These are phyloP conservation scores for Butyriboletus appendiculatus DNA, from an alignment of 1,284 basidiomycete genomes.

Conservation along the genomic window DNA sequence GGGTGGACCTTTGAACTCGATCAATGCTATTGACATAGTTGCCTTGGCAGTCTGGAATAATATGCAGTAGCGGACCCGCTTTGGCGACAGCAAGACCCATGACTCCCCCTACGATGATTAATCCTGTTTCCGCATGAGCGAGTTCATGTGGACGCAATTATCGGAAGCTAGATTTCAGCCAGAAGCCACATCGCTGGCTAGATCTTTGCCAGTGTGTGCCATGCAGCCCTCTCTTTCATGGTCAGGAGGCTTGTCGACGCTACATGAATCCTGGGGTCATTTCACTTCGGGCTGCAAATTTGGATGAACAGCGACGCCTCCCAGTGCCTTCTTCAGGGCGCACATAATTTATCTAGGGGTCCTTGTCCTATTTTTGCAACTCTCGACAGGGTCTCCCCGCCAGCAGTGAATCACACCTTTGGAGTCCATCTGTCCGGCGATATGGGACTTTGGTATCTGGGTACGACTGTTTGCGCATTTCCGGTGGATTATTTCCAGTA, in stretches of 20 bases:
- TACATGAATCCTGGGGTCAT: background rate
- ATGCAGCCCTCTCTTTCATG: background rate
- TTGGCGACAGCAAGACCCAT: background rate
- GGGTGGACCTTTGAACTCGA: background rate
- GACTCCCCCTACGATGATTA: background rate
- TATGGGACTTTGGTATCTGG: background rate
- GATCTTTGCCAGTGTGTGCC: too few relatives aligned
- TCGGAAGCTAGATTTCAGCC: background rate
- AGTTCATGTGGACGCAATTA: background rate
- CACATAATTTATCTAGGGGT: background rate
- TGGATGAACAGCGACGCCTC: background rate
- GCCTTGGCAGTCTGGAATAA: background rate
- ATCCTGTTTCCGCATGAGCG: background rate
- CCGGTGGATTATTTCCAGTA: background rate
- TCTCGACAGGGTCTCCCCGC: background rate
- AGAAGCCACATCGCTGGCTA: background rate
- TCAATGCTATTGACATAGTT: background rate
- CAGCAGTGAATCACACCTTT: background rate
- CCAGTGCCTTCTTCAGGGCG: background rate
- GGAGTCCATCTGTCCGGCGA: background rate
- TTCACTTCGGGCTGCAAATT: background rate
- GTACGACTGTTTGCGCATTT: background rate
- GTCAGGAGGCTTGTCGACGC: background rate
- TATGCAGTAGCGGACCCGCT: background rate
- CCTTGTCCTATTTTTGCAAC: background rate